Base-by-base conservation (phyloP, 139 green algal genomes). In the Micromonas commoda region DNA sequence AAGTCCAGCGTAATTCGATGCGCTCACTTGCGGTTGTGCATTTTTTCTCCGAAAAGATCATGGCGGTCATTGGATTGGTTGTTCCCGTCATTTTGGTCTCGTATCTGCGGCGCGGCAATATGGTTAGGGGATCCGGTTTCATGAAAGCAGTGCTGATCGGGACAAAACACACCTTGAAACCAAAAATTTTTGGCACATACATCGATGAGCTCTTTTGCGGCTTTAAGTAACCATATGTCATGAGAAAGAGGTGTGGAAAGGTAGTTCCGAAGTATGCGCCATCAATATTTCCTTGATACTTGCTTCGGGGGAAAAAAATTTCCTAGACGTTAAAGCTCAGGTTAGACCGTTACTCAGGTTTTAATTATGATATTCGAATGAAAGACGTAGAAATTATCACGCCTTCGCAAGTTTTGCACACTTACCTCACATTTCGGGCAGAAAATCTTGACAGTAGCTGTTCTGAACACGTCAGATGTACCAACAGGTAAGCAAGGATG, bases 231-330 rank as follows among this genome's bases (percentile, higher is more conserved):
- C 89, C 85, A 81, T 96, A 96, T 0, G 94, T 97, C 88, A 98
- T 93, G 24, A 97, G 82, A 73, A 98, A 89, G 29, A 98, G 84
- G 83, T 98, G 94, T 0, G 94, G 90, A 78, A 97, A 96, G 33
- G 94, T 98, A 1, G 94, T 98, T 24, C 94, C 94, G 80, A 97
- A 98, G 84, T 96, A 98, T 1, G 93, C 93, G 6, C 93, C 92
- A 79, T 96, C 92, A 21, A 94, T 87, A 61, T 91, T 81, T 71
- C 87, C 87, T 83, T 94, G 90, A 73, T 92, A 94, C 78, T 96
- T 94, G 60, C 81, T 93, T 5, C 93, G 85, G 53, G 94, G 93
- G 87, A 93, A 96, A 84, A 91, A 97, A 31, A 96, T 89, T 73
- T 97, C 93, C 83, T 73, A 53, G n/a, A n/a, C n/a, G n/a, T n/a